These are phyloP conservation scores for Fusarium miscanthi DNA, from an alignment of 2,329 filamentous ascomycete species.

Conservation along the genomic window DNA sequence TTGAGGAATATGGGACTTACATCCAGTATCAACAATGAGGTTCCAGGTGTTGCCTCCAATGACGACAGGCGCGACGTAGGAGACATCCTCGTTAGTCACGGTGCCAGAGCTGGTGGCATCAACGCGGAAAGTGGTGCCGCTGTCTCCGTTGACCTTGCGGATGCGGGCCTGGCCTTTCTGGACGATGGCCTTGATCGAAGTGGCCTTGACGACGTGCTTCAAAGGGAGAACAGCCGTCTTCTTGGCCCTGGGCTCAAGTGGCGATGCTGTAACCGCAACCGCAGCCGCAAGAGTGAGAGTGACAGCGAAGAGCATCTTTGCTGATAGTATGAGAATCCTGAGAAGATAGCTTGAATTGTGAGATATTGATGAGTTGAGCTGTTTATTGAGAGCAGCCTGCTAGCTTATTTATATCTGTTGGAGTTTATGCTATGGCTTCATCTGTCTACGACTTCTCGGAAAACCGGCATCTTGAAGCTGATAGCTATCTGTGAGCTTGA, in stretches of 20 bases:
- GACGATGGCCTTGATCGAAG: neutral
- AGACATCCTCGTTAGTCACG: neutral
- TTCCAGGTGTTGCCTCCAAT: neutral
- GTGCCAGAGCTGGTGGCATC: neutral
- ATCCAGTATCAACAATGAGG: neutral
- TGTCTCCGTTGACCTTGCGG: neutral
- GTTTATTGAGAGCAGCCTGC: accelerated
- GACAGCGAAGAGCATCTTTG: neutral
- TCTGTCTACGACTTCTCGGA: neutral
- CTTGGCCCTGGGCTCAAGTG: neutral
- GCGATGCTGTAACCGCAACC: neutral
- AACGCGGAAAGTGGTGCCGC: no score
- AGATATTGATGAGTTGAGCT: neutral
- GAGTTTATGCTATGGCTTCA: neutral
- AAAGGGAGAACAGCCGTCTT: neutral
- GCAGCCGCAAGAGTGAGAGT: neutral
- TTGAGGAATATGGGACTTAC: accelerated
- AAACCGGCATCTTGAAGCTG: neutral
- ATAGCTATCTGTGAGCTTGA: accelerated
- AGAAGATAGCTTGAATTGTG: neutral
- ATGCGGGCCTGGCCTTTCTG: neutral
- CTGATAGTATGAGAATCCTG: accelerated
- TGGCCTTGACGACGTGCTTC: neutral
- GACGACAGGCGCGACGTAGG: neutral
- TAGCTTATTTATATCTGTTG: neutral